Conservation (phyloP, 169 alveolate species). For the Eimeria mitis region DNA sequence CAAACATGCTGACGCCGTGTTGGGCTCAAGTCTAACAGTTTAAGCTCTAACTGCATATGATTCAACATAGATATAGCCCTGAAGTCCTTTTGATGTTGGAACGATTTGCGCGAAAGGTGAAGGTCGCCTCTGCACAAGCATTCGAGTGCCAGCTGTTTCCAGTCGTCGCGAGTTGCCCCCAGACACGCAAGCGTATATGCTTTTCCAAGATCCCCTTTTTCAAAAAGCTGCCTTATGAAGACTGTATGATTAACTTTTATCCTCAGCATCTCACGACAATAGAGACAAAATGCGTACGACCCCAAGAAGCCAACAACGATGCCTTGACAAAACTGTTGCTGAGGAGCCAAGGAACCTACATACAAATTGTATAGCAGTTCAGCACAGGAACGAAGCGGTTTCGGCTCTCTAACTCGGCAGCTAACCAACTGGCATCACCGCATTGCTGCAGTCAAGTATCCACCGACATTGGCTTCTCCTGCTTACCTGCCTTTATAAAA, state of each 20-base stretch:
- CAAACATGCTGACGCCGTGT: constrained; percentile 12
- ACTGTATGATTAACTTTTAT: constrained; percentile 94
- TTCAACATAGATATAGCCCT: constrained; percentile 61
- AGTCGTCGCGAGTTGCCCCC: constrained; percentile 95
- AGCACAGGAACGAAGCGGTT: neutral
- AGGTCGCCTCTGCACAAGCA: constrained; percentile 90
- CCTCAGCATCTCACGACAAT: constrained; percentile 89
- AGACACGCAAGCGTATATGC: constrained; percentile 94
- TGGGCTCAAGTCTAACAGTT: neutral
- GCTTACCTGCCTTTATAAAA: constrained; percentile 76
- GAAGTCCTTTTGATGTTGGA: constrained; percentile 28
- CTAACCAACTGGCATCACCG: neutral
- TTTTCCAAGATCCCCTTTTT: constrained; percentile 89
- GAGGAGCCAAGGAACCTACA: constrained; percentile 92
- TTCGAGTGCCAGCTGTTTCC: constrained; percentile 93
- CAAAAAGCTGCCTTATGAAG: constrained; percentile 92
- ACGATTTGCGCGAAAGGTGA: constrained; percentile 91
- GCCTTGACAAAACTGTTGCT: constrained; percentile 94
- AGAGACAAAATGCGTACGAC: constrained; percentile 91
- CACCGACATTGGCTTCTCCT: neutral
- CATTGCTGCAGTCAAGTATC: neutral
- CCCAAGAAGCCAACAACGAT: constrained; percentile 96
- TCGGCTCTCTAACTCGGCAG: neutral
- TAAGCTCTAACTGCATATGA: neutral
- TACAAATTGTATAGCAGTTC: neutral